These are phyloP conservation scores for Medicago lupulina DNA, from an alignment of 306 rosid genomes.

Conservation along the genomic window DNA sequence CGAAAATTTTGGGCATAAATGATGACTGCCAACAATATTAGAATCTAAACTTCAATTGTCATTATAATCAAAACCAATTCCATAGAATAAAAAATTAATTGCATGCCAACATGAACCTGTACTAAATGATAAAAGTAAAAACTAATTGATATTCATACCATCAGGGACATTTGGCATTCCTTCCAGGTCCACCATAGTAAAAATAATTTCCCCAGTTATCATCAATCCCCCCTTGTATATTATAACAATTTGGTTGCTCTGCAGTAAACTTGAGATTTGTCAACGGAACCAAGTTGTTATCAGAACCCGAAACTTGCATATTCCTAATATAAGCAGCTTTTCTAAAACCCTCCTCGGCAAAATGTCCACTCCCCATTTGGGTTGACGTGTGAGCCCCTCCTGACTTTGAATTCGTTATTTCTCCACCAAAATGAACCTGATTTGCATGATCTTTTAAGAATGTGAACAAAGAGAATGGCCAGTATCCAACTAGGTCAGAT, in stretches of 20 bases:
- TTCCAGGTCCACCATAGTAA: conserved; percentile 96
- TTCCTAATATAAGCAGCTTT: conserved; percentile 85
- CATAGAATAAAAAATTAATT: too few species aligned
- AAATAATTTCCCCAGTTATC: conserved; percentile 84
- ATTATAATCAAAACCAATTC: too few species aligned
- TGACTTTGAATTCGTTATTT: conserved; percentile 65
- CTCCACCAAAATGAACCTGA: conserved; percentile 91
- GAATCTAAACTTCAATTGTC: too few species aligned
- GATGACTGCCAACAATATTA: too few species aligned
- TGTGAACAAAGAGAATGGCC: conserved; percentile 86
- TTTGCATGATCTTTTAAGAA: conserved; percentile 74
- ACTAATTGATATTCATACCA: neutral
- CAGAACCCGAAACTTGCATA: conserved; percentile 80
- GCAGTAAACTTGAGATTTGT: conserved; percentile 68
- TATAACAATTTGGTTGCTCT: conserved; percentile 87
- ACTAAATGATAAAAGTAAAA: too few species aligned
- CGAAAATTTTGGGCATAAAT: too few species aligned
- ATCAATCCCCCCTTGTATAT: conserved; percentile 80
- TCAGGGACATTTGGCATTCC: conserved; percentile 79
- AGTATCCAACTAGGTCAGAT: conserved; percentile 75
- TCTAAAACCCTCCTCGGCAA: conserved; percentile 75
- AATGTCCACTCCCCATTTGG: conserved; percentile 95
- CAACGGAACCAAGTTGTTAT: conserved; percentile 68
- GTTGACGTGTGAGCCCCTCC: conserved; percentile 74
- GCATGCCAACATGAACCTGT: too few species aligned